Conservation (phyloP, 192 early-diverging fungal genomes). For the Coemansia guatemalensis region DNA sequence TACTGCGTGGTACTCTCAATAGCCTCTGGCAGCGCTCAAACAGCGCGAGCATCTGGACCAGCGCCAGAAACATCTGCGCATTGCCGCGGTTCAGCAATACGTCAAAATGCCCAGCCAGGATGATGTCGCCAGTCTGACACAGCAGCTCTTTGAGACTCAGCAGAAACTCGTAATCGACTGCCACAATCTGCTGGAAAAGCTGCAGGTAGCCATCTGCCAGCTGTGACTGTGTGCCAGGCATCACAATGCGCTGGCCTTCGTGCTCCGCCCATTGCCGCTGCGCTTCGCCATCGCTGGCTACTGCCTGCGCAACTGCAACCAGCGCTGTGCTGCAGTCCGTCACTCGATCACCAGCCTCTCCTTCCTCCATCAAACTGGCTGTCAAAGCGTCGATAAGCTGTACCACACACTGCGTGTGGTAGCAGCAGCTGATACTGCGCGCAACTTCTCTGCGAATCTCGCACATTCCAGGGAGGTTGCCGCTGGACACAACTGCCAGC, state of each 20-base stretch:
- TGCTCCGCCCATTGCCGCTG: slow-evolving; percentile 12
- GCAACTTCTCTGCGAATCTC: not conserved
- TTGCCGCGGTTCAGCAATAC: slow-evolving; percentile 11
- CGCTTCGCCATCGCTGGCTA: slow-evolving; percentile 3
- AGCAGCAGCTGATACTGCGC: not conserved
- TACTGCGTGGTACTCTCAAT: not conserved
- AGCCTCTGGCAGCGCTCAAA: not conserved
- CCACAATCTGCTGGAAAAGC: slow-evolving; percentile 24
- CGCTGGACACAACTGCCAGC: not conserved
- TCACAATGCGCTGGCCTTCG: slow-evolving; percentile 4
- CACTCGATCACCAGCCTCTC: not conserved
- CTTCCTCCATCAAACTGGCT: not conserved
- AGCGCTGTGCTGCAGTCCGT: slow-evolving; percentile 5
- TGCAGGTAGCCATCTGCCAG: not conserved
- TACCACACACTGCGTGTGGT: slow-evolving; percentile 6
- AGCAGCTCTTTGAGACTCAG: slow-evolving; percentile 8
- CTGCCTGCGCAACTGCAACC: too few species aligned
- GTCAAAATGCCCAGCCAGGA: slow-evolving; percentile 7
- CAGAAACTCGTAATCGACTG: slow-evolving; percentile 21
- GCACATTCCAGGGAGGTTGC: not conserved
- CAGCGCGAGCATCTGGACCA: slow-evolving; percentile 13
- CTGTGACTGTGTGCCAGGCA: not conserved
- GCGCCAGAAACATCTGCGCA: slow-evolving; percentile 25
- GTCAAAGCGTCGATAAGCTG: not conserved
- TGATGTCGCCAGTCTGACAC: too few species aligned